Conservation (phyloP, 768 basidiomycete genomes). For the Mycena alexandri region DNA sequence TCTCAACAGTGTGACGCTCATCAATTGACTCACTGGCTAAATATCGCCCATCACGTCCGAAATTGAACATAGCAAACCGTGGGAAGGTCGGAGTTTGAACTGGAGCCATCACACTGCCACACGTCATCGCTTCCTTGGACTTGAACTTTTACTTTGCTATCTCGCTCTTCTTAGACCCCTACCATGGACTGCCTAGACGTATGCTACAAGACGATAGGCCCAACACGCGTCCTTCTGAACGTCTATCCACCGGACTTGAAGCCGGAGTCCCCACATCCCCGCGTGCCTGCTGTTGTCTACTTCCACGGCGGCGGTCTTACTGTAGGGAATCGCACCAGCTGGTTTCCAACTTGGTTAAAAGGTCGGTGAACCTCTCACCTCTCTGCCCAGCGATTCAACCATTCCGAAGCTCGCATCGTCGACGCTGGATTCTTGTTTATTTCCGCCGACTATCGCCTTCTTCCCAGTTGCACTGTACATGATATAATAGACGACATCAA, state of each 20-base stretch:
- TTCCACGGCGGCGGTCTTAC: conserved; percentile 71
- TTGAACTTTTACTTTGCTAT: too few relatives aligned
- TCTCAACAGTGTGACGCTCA: too few relatives aligned
- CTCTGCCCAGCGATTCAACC: conserved; percentile 1
- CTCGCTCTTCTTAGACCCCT: too few relatives aligned
- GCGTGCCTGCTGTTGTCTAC: conserved; percentile 56
- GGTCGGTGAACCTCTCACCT: conserved; percentile 51
- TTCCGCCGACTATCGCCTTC: conserved; percentile 72
- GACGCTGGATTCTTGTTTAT: conserved; percentile 68
- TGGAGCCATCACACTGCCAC: too few relatives aligned
- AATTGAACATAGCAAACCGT: too few relatives aligned
- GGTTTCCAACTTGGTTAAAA: conserved; percentile 77
- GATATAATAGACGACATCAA: conserved; percentile 70
- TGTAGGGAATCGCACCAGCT: conserved; percentile 68
- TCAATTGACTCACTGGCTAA: too few relatives aligned
- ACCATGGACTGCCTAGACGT: conserved; percentile 44
- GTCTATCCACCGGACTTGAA: conserved; percentile 45
- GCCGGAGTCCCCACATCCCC: conserved; percentile 25
- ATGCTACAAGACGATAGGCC: conserved; percentile 51
- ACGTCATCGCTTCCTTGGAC: too few relatives aligned
- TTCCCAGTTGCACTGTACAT: conserved; percentile 67
- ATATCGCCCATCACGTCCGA: too few relatives aligned
- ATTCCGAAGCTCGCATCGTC: conserved; percentile 57
- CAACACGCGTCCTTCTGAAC: conserved; percentile 46
- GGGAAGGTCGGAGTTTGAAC: too few relatives aligned